phyloP scores from a whole-genome alignment of 2,329 filamentous ascomycete species.

The Ceratocystiopsis brevicomis region DNA sequence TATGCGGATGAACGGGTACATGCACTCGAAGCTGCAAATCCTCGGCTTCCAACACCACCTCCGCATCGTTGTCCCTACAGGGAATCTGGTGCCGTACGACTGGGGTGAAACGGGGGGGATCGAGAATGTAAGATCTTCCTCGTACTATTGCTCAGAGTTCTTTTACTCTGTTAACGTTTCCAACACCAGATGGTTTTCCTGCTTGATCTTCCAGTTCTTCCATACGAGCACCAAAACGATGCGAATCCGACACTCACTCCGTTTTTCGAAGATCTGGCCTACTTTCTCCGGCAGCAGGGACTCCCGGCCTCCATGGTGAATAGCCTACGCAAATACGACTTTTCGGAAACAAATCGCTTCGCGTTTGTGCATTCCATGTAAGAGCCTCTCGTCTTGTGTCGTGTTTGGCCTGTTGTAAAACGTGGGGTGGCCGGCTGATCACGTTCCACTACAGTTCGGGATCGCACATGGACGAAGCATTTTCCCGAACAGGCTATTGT shows the following conservation, averaged over 20 bases:
- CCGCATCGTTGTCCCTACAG: conserved; percentile 68
- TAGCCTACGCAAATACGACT: conserved; percentile 66
- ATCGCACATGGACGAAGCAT: conserved; percentile 27
- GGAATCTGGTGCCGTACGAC: conserved; percentile 69
- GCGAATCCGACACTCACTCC: background rate
- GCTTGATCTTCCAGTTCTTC: conserved; percentile 56
- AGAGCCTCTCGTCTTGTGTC: conserved; percentile 13
- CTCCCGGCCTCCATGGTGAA: conserved; percentile 44
- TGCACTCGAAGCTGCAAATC: conserved; percentile 91
- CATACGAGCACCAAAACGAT: no score
- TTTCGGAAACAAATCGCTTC: conserved; percentile 48
- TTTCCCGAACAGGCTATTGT: conserved; percentile 42
- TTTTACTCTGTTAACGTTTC: no score
- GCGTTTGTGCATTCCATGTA: conserved; percentile 77
- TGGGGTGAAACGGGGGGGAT: conserved; percentile 75
- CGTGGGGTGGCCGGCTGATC: conserved; percentile 18
- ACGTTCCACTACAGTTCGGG: conserved; percentile 19
- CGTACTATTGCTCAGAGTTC: no score
- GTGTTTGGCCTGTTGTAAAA: conserved; percentile 3
- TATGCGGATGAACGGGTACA: conserved; percentile 55
- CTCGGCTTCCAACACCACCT: conserved; percentile 59
- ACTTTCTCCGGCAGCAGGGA: conserved; percentile 50
- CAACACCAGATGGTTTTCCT: conserved; percentile 52
- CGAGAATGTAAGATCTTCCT: conserved; percentile 48
- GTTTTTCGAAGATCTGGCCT: conserved; percentile 52